Evolutionary conservation across 2,329 filamentous ascomycete species (phyloP), one percentile per base, ranked within the genome.

Genomic region (Mollisiaceae sp.): DNA sequence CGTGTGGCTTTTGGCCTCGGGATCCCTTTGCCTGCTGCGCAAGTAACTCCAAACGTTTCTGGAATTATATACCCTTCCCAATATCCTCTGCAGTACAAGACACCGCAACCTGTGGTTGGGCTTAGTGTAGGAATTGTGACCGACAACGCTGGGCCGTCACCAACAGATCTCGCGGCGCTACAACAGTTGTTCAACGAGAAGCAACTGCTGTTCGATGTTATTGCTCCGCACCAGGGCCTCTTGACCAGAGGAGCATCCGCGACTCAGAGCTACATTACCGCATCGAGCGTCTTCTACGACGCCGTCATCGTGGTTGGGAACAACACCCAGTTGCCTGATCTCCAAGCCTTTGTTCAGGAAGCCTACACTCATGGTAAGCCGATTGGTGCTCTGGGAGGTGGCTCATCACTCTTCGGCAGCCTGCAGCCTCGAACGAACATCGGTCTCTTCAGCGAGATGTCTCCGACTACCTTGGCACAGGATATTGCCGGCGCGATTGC

Each of bases 221-320:
- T 50, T 50, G 45, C 18, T 11, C 45, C 45, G 18, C 45, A 50
- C 11, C 45, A 50, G 14, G 45, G 45, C 11, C n/a, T 12, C 45
- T 50, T 50, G 14, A 50, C 4, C n/a, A 22, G 45, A 24, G 45
- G 45, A 20, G 45, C 22, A 22, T 50, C 45, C 18, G 45, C 45
- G 45, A 24, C 45, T 50, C 45, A 50, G n/a, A 50, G 45, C 22
- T 50, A 50, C 20, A 50, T 50, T 24, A 50, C 45, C 45, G 9
- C 45, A 50, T 50, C 45, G 22, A 50, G 45, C 22, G 45, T 50
- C n/a, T 50, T 50, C 45, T 50, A 22, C 45, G 45, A 50, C 45
- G 45, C 45, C 20, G 18, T 50, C n/a, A 50, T 50, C 5, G 20
- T 50, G 20, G 45, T 22, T 50, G 45, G 45, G 6, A 50, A 50